Percentiles rank a stretch among this genome's conserved stretches.
Evolutionary conservation across 2,329 filamentous ascomycete species (phyloP).

Genomic region (Aspergillus hiratsukae): DNA sequence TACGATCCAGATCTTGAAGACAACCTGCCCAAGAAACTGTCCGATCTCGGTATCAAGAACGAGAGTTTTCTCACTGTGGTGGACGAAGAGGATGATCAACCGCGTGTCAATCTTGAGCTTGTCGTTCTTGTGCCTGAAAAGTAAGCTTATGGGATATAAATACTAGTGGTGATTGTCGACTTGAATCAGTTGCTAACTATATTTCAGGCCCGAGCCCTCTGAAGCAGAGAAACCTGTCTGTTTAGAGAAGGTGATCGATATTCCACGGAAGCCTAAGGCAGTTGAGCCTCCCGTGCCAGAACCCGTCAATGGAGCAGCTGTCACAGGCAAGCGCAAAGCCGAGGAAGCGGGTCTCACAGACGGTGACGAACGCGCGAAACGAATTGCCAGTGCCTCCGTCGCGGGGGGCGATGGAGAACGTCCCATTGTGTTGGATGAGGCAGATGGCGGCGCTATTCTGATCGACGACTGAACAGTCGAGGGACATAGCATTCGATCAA

Average conservation of each 20-base stretch:
- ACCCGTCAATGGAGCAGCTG: slow-evolving; percentile 20
- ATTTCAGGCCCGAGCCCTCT: slow-evolving; percentile 24
- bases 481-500: background rate
- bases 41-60: slow-evolving; percentile 67
- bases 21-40: slow-evolving; percentile 74
- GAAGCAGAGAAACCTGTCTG: slow-evolving; percentile 39
- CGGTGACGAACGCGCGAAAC: slow-evolving; percentile 40
- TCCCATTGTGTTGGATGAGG: slow-evolving; percentile 46
- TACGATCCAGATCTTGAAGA: slow-evolving; percentile 89
- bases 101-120: slow-evolving; percentile 76
- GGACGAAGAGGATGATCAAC: slow-evolving; percentile 65
- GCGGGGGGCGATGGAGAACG: slow-evolving; percentile 40
- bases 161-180: background rate
- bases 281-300: slow-evolving; percentile 28
- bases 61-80: slow-evolving; percentile 77
- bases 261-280: slow-evolving; percentile 45
- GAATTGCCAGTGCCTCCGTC: slow-evolving; percentile 29
- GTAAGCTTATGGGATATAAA: slow-evolving; percentile 16
- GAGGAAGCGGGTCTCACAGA: slow-evolving; percentile 37
- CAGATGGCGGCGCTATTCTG: slow-evolving; percentile 58
- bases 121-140: slow-evolving; percentile 36
- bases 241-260: slow-evolving; percentile 38
- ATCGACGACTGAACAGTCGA: slow-evolving; percentile 54
- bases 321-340: slow-evolving; percentile 41
- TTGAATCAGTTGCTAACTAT: slow-evolving; percentile 9